phyloP scores from a whole-genome alignment of 768 basidiomycete species.

The Suillus weaverae region DNA sequence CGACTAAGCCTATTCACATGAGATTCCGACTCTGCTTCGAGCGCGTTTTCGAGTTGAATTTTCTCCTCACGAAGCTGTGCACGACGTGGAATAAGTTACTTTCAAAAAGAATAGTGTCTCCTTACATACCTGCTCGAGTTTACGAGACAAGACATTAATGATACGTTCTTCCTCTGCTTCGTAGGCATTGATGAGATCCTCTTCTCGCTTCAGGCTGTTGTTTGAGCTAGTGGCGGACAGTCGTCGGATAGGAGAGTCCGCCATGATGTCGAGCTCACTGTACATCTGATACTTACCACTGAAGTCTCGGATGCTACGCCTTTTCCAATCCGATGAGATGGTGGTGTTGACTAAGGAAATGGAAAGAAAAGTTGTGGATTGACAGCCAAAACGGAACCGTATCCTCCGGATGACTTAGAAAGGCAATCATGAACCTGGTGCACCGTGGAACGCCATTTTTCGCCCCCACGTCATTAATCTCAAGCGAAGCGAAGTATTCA shows the following conservation, averaged over 20 bases:
- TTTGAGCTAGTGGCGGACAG: conserved; percentile 56
- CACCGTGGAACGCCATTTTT: neutral
- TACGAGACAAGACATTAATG: conserved; percentile 78
- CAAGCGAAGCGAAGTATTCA: conserved; percentile 1
- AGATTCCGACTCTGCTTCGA: conserved; percentile 84
- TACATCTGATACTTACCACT: neutral
- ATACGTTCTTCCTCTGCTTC: conserved; percentile 91
- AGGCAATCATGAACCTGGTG: conserved; percentile 7
- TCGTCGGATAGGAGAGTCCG: conserved; percentile 53
- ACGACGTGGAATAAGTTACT: conserved; percentile 4
- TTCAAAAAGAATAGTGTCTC: conserved; percentile 1
- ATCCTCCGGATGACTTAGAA: conserved; percentile 9
- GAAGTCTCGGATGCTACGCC: neutral
- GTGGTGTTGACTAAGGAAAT: neutral
- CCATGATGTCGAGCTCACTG: conserved; percentile 19
- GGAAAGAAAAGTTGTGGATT: conserved; percentile 4
- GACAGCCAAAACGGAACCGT: conserved; percentile 4
- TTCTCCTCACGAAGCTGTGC: conserved; percentile 79
- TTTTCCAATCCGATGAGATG: conserved; percentile 1
- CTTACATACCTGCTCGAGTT: conserved; percentile 69
- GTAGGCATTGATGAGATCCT: conserved; percentile 83
- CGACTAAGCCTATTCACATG: conserved; percentile 77
- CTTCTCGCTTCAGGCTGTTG: conserved; percentile 50
- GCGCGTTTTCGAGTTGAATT: conserved; percentile 74
- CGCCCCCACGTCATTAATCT: neutral